These are phyloP conservation scores for Daldinia childiae DNA, from an alignment of 495 filamentous ascomycete genomes.

Conservation along the genomic window DNA sequence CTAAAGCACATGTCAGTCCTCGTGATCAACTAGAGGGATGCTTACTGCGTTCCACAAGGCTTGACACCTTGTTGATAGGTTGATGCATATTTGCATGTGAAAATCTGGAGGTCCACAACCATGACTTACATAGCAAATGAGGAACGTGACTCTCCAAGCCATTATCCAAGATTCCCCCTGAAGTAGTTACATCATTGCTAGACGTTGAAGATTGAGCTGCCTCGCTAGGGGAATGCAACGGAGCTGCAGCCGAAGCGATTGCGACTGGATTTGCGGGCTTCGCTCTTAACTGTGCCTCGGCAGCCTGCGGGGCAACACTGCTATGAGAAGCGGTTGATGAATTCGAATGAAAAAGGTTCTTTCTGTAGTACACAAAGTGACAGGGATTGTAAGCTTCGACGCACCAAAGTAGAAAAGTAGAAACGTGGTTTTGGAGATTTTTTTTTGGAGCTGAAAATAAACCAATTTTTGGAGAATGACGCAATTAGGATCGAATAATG, in stretches of 20 bases:
- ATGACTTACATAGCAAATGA: constrained; percentile 67
- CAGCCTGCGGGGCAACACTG: constrained; percentile 40
- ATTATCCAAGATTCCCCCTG: constrained; percentile 40
- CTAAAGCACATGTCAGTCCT: constrained; percentile 48
- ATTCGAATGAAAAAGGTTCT: constrained; percentile 50
- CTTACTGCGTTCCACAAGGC: constrained; percentile 26
- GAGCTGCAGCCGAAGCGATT: constrained; percentile 41
- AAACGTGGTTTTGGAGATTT: constrained; percentile 25
- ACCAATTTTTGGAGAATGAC: constrained; percentile 18
- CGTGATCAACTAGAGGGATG: constrained; percentile 23
- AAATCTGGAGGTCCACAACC: constrained; percentile 30
- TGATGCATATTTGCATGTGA: constrained; percentile 41
- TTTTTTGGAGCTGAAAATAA: constrained; percentile 3
- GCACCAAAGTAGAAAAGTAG: constrained; percentile 16
- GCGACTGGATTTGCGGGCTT: constrained; percentile 47
- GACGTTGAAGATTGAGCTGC: constrained; percentile 44
- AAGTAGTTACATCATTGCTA: constrained; percentile 43
- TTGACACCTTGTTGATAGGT: constrained; percentile 26
- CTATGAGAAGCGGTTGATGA: constrained; percentile 34
- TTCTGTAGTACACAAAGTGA: constrained; percentile 46
- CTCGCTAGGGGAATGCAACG: constrained; percentile 42
- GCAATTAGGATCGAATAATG: constrained; percentile 22
- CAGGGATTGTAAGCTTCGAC: constrained; percentile 42
- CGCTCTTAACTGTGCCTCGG: constrained; percentile 53
- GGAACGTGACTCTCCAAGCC: constrained; percentile 61